A percentile compares a stretch with the other conserved stretches of the same genome.
Conservation (phyloP, 176 grass and related monocot genomes). For the Pontederia paniculata region DNA sequence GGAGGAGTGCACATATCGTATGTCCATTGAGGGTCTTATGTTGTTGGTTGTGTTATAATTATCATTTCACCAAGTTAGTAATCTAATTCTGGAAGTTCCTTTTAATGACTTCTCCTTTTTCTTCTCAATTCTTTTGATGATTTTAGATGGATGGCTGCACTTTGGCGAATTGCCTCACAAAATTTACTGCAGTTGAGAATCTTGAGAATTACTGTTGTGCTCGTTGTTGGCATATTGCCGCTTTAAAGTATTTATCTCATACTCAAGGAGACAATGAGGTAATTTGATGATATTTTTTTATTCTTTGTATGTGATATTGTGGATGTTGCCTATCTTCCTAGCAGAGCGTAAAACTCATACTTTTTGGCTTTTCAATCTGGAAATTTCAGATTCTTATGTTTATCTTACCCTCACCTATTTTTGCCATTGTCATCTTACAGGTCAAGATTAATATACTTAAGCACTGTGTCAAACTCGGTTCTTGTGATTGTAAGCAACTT, state of each 20-base stretch:
- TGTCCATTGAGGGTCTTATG: constrained; percentile 30
- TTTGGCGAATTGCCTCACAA: constrained; percentile 57
- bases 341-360: not conserved
- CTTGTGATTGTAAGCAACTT: constrained; percentile 54
- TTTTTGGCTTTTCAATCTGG: not conserved
- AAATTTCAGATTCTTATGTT: not conserved
- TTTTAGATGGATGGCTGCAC: constrained; percentile 60
- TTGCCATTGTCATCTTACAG: constrained; percentile 25
- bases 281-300: constrained; percentile 9
- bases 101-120: constrained; percentile 14
- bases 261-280: constrained; percentile 55
- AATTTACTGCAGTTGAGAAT: constrained; percentile 60
- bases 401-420: too few species aligned
- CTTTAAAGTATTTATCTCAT: constrained; percentile 51
- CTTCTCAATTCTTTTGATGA: constrained; percentile 11
- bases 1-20: constrained; percentile 78
- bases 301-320: not conserved
- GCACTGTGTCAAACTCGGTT: constrained; percentile 42
- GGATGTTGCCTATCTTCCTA: not conserved
- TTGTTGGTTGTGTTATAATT: constrained; percentile 30
- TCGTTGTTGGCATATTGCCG: constrained; percentile 76
- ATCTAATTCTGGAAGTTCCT: constrained; percentile 1
- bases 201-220: constrained; percentile 75
- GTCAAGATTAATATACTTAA: constrained; percentile 55
- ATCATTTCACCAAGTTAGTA: constrained; percentile 4